Base-by-base conservation (phyloP, 768 basidiomycete species). In the Strobilomyces confusus region DNA sequence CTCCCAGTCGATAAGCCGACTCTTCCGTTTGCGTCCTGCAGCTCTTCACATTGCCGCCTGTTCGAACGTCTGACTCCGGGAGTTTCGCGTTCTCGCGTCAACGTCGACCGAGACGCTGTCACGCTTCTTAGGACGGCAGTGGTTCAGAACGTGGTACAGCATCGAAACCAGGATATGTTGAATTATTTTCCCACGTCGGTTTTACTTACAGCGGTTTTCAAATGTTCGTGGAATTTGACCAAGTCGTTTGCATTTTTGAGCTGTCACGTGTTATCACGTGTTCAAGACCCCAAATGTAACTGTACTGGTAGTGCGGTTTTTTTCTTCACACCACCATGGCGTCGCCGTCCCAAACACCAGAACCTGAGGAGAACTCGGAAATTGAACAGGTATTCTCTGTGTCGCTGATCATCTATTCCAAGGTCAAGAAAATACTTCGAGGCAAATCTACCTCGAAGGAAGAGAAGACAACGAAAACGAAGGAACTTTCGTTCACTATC, bases 371-470 rank as follows among this genome's bases (percentile, higher is more conserved):
- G 44, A 44, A 32, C 44, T 15, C 14, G 11, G 36, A 48, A 17
- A 17, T 38, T 6, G 9, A 38, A 26, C 48, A 48, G 19, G 36
- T 51, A 51, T 51, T 51, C 15, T 47, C 43, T 15, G 19, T 49
- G 2, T 44, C 23, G 9, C 20, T 53, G 32, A 49, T 19, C 34
- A 19, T 33, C 17, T 52, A 48, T 52, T 51, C 44, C 4, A 52
- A 52, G 44, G 51, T 48, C 20, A 52, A 52, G 51, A 48, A 52
- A 17, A 40, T 41, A 23, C 36, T 43, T 43, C 7, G 15, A 43
- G 42, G 42, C 25, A 43, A 26, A 26, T 14, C 42, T 43, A 43
- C 42, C n/a, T 50, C 9, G 2, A 44, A 44, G 42, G 29, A 47
- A 37, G 40, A 47, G 50, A 55, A 55, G 26, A 9, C 3, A 0